Percentiles rank a stretch among this genome's conserved stretches.
Evolutionary conservation across 768 basidiomycete species (phyloP).

Genomic region (Rhodosporidiobolus odoratus): DNA sequence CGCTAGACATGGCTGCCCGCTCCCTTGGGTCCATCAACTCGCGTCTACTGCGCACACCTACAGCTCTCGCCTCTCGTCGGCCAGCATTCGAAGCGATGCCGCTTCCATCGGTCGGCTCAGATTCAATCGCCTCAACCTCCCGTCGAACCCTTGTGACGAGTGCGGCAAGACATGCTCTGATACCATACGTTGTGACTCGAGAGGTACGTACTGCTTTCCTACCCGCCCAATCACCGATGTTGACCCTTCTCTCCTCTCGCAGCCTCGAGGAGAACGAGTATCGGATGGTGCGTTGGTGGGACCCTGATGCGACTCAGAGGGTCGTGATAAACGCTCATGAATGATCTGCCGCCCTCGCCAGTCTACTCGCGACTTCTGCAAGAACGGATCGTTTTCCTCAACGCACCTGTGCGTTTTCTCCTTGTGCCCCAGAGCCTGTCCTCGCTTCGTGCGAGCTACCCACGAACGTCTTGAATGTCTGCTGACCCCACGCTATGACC

Average conservation of each 20-base stretch:
- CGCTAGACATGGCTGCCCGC: too few species aligned
- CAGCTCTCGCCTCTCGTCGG: background rate
- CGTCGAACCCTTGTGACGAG: constrained; percentile 1
- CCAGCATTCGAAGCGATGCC: background rate
- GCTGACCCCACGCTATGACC: background rate
- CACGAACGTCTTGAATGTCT: background rate
- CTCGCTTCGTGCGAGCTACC: background rate
- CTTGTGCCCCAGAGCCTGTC: background rate
- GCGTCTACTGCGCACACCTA: too few species aligned
- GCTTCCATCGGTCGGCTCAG: background rate
- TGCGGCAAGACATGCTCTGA: background rate
- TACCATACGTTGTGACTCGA: constrained; percentile 22
- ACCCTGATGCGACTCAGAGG: background rate
- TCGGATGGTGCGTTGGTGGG: constrained; percentile 21
- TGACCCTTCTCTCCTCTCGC: background rate
- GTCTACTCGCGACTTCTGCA: constrained; percentile 84
- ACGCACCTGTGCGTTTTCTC: constrained; percentile 63
- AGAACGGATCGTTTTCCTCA: constrained; percentile 92
- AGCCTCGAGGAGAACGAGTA: constrained; percentile 31
- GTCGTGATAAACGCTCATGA: background rate
- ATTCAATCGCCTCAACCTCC: background rate
- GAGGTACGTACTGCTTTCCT: constrained; percentile 14
- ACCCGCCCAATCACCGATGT: too few species aligned
- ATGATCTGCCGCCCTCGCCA: background rate
- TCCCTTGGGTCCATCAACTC: too few species aligned